A percentile compares a stretch with the other conserved stretches of the same genome.
Conservation (phyloP, 2,329 filamentous ascomycete species). For the Daldinia sp. region DNA sequence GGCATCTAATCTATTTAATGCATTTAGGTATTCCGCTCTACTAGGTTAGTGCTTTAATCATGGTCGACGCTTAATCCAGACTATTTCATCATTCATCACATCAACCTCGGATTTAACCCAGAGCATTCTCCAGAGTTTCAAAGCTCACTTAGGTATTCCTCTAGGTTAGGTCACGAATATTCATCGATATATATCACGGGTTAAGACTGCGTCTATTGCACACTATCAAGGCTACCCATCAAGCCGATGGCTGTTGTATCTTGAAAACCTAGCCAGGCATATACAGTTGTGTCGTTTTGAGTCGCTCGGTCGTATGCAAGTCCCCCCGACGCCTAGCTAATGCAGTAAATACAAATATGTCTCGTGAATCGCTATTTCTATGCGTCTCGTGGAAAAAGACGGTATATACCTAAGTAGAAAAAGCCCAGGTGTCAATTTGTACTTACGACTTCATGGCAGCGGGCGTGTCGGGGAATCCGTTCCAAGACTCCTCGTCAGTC, state of each 20-base stretch:
- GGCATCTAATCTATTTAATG: no score
- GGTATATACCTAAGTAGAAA: neutral
- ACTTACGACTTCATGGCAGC: conserved; percentile 9
- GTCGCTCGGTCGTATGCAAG: conserved; percentile 14
- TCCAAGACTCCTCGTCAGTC: conserved; percentile 50
- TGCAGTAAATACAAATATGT: conserved; percentile 28
- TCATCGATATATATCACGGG: neutral
- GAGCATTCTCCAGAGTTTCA: no score
- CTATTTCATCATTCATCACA: no score
- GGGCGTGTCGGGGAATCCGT: conserved; percentile 50
- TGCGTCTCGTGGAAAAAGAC: neutral
- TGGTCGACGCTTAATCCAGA: no score
- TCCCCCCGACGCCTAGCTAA: conserved; percentile 37
- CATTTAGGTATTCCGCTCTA: no score
- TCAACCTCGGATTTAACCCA: no score
- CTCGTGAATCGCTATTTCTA: neutral
- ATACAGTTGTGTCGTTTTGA: conserved; percentile 6
- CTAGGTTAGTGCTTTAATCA: no score
- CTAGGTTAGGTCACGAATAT: no score
- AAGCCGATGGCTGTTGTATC: neutral
- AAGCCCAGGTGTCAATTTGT: neutral
- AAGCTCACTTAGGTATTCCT: no score
- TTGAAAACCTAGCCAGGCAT: conserved; percentile 6
- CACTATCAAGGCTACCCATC: neutral
- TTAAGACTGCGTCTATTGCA: neutral